Evolutionary conservation across 495 filamentous ascomycete genomes (phyloP), one percentile per base, ranked within the genome.

Genomic region (Penicillium bialowiezense): DNA sequence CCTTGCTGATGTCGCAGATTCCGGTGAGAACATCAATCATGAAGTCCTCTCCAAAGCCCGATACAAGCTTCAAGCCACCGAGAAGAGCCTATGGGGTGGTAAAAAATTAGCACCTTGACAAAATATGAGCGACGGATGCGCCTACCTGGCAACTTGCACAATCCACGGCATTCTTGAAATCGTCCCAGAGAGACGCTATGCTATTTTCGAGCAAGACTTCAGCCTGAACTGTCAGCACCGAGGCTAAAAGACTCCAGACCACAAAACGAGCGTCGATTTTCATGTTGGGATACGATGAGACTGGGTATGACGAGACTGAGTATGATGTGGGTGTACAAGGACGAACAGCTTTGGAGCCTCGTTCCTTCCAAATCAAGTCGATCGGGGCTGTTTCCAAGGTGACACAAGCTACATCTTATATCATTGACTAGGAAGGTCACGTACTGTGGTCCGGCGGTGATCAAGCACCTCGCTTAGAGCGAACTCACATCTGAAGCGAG

Each of bases 31-130:
- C 63, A 21, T 51, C 28, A 5, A 68, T 62, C 54, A 80, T 69
- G 43, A 67, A 62, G 8, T 52, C 47, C 31, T 79, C 70, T 0
- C 76, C 74, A 21, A 71, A 53, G 28, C 59, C 54, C 3, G 77
- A 73, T 13, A 72, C 53, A 2, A 66, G 55, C 48, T 79, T 77
- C 13, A 81, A 65, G 7, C 71, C 60, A 19, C 71, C 55, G n/a
- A 80, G 48, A 4, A 78, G 55, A 33, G 54, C 60, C 76, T 77
- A 40, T 3, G 20, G 2, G 31, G 41, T 41, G 7, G 29, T 3
- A 4, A n/a, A 32, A 12, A 20, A 10, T 54, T 34, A 40, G 45
- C 31, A 7, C 14, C 15, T 36, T 4, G 29, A 36, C 7, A 12
- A 8, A 3, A 18, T n/a, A 15, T n/a, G 7, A 23, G 17, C 9